Evolutionary conservation across 306 rosid species (phyloP).

Genomic region (Sicyos baderoa): DNA sequence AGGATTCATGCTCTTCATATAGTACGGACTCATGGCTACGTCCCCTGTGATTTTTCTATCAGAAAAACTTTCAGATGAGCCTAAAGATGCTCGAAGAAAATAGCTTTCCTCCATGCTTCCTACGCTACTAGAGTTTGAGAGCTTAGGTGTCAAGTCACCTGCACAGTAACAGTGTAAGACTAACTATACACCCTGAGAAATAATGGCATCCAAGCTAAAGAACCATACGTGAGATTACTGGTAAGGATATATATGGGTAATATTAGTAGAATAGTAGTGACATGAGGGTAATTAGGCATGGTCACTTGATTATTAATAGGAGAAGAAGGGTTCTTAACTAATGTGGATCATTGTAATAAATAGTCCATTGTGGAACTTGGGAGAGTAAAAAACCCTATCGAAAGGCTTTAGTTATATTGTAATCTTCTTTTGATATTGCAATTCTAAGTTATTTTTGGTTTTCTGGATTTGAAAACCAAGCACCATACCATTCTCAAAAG

Average conservation of each 20-base stretch:
- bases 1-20: conserved; percentile 88
- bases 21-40: conserved; percentile 69
- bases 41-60: conserved; percentile 73
- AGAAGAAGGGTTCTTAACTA: too few relatives aligned
- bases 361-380: too few relatives aligned
- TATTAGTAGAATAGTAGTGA: too few relatives aligned
- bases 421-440: too few relatives aligned
- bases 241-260: too few relatives aligned
- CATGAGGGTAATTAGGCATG: too few relatives aligned
- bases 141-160: conserved; percentile 71
- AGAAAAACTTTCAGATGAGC: conserved; percentile 58
- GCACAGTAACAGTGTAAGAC: conserved; percentile 21
- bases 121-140: conserved; percentile 84
- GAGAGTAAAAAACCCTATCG: too few relatives aligned
- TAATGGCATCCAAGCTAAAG: conserved; percentile 20
- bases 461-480: too few relatives aligned
- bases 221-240: conserved; percentile 27
- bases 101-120: conserved; percentile 96
- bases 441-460: too few relatives aligned
- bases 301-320: too few relatives aligned
- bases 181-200: conserved; percentile 5
- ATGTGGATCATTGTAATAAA: too few relatives aligned
- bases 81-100: conserved; percentile 91
- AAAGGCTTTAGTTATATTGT: too few relatives aligned
- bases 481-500: conserved; percentile 69